Evolutionary conservation across 1,139 yeast genomes (phyloP).

Genomic region (Zygosaccharomyces pseudobailii): DNA sequence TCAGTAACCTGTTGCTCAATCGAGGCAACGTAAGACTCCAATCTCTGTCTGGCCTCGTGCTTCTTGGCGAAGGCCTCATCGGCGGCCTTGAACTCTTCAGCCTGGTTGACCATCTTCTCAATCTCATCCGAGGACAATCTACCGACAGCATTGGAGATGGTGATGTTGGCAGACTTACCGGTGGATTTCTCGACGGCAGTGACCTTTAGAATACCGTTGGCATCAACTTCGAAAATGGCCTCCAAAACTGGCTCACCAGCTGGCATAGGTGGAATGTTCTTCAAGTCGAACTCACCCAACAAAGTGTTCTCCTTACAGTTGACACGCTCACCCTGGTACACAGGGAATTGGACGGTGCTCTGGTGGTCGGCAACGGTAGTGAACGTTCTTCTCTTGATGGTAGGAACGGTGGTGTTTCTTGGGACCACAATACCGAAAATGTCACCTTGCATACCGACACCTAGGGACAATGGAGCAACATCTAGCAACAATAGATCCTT

Average conservation of each 20-base stretch:
- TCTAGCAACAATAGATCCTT: slow-evolving; percentile 95
- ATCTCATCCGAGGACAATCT: slow-evolving; percentile 96
- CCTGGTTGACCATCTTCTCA: slow-evolving; percentile 97
- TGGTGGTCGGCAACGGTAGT: slow-evolving; percentile 99
- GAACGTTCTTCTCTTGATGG: slow-evolving; percentile 99
- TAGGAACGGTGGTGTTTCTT: slow-evolving; percentile 99
- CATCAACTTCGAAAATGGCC: slow-evolving; percentile 99
- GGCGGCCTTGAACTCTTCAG: slow-evolving; percentile 97
- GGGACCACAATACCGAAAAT: slow-evolving; percentile 98
- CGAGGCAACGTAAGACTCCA: slow-evolving; percentile 97
- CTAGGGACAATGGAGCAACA: slow-evolving; percentile 97
- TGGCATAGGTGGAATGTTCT: slow-evolving; percentile 98
- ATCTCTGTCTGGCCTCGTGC: slow-evolving; percentile 99
- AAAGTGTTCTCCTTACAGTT: slow-evolving; percentile 99
- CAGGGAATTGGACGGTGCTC: slow-evolving; percentile 99
- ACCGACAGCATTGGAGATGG: slow-evolving; percentile 99
- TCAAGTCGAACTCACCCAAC: slow-evolving; percentile 98
- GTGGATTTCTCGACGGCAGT: slow-evolving; percentile 99
- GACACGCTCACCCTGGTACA: slow-evolving; percentile 99
- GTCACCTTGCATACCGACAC: slow-evolving; percentile 99
- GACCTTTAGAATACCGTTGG: slow-evolving; percentile 99
- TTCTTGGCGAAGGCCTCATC: slow-evolving; percentile 99
- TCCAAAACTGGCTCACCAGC: slow-evolving; percentile 99
- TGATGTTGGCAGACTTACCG: slow-evolving; percentile 98
- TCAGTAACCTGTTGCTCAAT: slow-evolving; percentile 96